Evolutionary conservation across 108 stramenopile genomes (phyloP).

Genomic region (Cyclostephanos invisitatus): DNA sequence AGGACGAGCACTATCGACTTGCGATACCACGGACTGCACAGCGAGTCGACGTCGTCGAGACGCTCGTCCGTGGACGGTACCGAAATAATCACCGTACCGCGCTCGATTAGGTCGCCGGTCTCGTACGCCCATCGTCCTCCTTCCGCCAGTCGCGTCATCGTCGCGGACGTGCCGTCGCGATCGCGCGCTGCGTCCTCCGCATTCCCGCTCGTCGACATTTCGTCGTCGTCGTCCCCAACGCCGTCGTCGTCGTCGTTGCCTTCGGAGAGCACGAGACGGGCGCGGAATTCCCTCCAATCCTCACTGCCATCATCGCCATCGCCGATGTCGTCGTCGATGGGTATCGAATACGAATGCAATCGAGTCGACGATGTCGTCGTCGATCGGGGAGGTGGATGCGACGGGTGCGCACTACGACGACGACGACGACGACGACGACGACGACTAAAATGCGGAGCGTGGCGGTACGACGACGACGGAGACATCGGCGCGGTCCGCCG

Average conservation of each 20-base stretch:
- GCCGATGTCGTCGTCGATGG: neutral
- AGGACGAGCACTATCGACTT: conserved; percentile 70
- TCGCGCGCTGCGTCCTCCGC: neutral
- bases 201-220: neutral
- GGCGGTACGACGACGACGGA: no score
- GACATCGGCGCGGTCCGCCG: no score
- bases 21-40: conserved; percentile 69
- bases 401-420: no score
- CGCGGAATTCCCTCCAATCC: conserved; percentile 74
- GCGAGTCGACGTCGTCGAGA: conserved; percentile 40
- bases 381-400: no score
- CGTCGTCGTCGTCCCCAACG: neutral
- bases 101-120: conserved; percentile 54
- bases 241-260: neutral
- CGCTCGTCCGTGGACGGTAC: conserved; percentile 35
- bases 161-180: no score
- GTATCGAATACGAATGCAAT: no score
- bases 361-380: neutral
- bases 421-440: no score
- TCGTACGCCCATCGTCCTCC: conserved; percentile 58
- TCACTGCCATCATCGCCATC: neutral
- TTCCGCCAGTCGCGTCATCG: no score
- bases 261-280: conserved; percentile 55
- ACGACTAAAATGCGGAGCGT: no score
- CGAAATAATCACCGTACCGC: conserved; percentile 62